Base-by-base conservation (phyloP, 768 basidiomycete genomes). In the Porpolomopsis calyptriformis region DNA sequence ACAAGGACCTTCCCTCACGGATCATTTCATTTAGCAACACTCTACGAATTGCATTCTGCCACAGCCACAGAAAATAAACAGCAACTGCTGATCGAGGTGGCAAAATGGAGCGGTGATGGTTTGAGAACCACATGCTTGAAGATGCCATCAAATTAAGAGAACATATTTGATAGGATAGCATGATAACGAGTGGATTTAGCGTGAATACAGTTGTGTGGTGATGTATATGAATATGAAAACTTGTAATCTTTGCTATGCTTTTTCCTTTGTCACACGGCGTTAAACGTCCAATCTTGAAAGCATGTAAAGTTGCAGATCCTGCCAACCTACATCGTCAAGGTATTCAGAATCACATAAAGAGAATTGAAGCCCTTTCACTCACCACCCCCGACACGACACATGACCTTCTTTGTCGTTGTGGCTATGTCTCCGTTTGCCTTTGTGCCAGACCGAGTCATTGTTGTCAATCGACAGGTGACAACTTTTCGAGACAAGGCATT, bases 371-470 rank as follows among this genome's bases (percentile, higher is more conserved):
- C 41, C 14, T 27, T 18, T 49, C 48, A 38, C 78, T 57, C 52
- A 81, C 86, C 86, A 62, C 85, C 87, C 38, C 89, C 89, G 50
- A 92, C 83, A 49, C 89, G 80, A 64, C 84, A 88, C 82, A 93
- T 85, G 24, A 92, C 89, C 64, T 89, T 92, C 76, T 84, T 88
- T 50, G 77, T 77, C 48, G 65, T 76, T 53, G n/a, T n/a, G n/a
- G n/a, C n/a, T n/a, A 71, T 69, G 52, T 65, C 72, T 39, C 64
- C 67, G 42, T 50, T 45, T 52, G 64, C 56, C 46, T 70, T 68
- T 40, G 69, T 60, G 19, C 71, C 71, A 9, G 74, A 65, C 40
- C 89, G 75, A 44, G 78, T 77, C 58, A 88, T 68, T 38, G 86
- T 85, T 37, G 88, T 85, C 63, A 93, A 65, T 53, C 82, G 76